phyloP scores from a whole-genome alignment of 345 rosid genomes.

The Dimocarpus longan region DNA sequence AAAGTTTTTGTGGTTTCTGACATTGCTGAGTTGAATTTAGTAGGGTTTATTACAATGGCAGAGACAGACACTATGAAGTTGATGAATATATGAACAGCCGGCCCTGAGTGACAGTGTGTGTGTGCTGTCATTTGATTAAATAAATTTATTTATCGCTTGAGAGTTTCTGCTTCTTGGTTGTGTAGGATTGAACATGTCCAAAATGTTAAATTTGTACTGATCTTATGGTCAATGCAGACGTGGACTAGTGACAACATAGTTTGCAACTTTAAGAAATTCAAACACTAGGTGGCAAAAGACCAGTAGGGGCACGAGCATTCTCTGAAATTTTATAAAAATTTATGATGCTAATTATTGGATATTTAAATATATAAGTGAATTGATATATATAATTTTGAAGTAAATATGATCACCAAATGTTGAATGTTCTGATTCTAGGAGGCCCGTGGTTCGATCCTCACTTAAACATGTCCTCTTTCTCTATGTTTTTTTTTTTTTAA shows the following conservation, averaged over 20 bases:
- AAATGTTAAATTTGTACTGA: background rate
- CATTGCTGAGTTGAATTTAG: conserved; percentile 25
- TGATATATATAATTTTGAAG: too few species aligned
- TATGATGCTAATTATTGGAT: too few species aligned
- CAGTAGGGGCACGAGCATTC: too few species aligned
- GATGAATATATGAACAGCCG: background rate
- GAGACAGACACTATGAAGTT: background rate
- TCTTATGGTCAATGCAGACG: background rate
- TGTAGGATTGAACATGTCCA: conserved; percentile 6
- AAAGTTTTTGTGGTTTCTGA: conserved; percentile 17
- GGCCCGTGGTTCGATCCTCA: too few species aligned
- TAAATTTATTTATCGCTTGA: background rate
- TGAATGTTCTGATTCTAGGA: too few species aligned
- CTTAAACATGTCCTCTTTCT: too few species aligned
- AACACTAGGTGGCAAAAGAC: too few species aligned
- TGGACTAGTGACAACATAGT: background rate
- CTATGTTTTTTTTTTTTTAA: too few species aligned
- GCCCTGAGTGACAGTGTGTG: background rate
- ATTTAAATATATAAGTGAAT: too few species aligned
- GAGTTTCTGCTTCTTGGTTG: background rate
- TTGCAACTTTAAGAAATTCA: background rate
- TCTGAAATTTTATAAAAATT: too few species aligned
- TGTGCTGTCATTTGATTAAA: background rate
- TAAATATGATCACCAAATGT: too few species aligned
- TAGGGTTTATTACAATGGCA: background rate